Conservation (phyloP, 805 yeast species). For the Candida alai region DNA sequence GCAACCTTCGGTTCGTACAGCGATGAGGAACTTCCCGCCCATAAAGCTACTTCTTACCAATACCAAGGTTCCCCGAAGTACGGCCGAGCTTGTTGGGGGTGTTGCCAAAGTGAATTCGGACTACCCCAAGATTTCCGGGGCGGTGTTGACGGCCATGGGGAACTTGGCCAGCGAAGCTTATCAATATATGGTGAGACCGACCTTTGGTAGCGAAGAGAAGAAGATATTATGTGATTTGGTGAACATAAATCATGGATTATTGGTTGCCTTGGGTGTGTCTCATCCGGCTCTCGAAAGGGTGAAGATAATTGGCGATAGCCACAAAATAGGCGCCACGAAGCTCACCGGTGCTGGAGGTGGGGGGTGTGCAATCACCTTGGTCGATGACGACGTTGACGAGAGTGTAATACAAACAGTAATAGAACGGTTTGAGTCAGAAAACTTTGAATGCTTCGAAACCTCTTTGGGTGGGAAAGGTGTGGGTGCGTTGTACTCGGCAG, state of each 20-base stretch:
- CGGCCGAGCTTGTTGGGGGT: constrained; percentile 75
- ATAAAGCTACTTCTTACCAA: constrained; percentile 74
- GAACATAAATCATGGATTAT: constrained; percentile 80
- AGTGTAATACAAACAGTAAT: constrained; percentile 34
- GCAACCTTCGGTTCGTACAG: constrained; percentile 57
- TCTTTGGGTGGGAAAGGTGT: constrained; percentile 89
- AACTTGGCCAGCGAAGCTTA: constrained; percentile 71
- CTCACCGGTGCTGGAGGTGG: constrained; percentile 99
- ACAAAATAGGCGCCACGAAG: constrained; percentile 79
- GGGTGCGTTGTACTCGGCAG: constrained; percentile 40
- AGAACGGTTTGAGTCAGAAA: constrained; percentile 36
- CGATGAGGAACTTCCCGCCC: constrained; percentile 71
- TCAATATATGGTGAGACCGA: constrained; percentile 52
- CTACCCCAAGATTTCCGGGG: constrained; percentile 51
- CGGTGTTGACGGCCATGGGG: constrained; percentile 75
- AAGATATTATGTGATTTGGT: constrained; percentile 54
- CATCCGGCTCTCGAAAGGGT: constrained; percentile 87
- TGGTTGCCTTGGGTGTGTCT: constrained; percentile 84
- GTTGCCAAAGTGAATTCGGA: constrained; percentile 56
- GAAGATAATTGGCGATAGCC: constrained; percentile 58
- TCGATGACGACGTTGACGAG: constrained; percentile 43
- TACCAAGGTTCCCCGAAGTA: constrained; percentile 82
- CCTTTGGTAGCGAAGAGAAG: constrained; percentile 38
- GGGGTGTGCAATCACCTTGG: constrained; percentile 91
- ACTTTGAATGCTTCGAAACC: constrained; percentile 75